These are phyloP conservation scores for Vigna angularis DNA, from an alignment of 306 rosid species.

Conservation along the genomic window DNA sequence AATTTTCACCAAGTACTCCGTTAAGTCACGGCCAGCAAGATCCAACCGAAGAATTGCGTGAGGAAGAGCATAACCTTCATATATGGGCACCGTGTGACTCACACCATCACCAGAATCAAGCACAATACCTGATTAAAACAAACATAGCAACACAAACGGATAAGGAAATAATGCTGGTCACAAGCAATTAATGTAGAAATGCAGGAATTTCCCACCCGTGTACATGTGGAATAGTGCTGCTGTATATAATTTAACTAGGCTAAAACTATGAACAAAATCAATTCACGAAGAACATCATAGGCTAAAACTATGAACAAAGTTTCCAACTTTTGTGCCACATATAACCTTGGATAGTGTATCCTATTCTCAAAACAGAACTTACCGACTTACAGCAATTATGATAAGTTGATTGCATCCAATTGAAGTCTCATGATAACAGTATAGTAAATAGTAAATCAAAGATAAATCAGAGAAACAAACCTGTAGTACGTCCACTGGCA, in stretches of 20 bases:
- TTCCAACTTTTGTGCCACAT: neutral
- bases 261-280: conserved; percentile 20
- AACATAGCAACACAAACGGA: conserved; percentile 7
- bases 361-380: neutral
- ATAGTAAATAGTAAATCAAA: conserved; percentile 20
- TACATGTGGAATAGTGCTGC: neutral
- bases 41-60: conserved; percentile 78
- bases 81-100: conserved; percentile 81
- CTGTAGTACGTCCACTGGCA: conserved; percentile 84
- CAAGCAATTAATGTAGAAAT: conserved; percentile 4
- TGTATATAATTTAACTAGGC: conserved; percentile 17
- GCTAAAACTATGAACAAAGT: neutral
- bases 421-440: neutral
- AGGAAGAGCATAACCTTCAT: conserved; percentile 77
- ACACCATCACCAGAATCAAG: conserved; percentile 85
- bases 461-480: conserved; percentile 44
- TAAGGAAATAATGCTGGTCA: neutral
- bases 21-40: conserved; percentile 82
- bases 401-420: conserved; percentile 14
- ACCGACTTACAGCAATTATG: neutral
- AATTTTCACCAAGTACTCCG: conserved; percentile 70
- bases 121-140: conserved; percentile 61
- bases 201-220: conserved; percentile 14
- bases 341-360: neutral
- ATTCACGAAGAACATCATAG: neutral